Conservation (phyloP, 2,329 filamentous ascomycete species). For the Scedosporium boydii region DNA sequence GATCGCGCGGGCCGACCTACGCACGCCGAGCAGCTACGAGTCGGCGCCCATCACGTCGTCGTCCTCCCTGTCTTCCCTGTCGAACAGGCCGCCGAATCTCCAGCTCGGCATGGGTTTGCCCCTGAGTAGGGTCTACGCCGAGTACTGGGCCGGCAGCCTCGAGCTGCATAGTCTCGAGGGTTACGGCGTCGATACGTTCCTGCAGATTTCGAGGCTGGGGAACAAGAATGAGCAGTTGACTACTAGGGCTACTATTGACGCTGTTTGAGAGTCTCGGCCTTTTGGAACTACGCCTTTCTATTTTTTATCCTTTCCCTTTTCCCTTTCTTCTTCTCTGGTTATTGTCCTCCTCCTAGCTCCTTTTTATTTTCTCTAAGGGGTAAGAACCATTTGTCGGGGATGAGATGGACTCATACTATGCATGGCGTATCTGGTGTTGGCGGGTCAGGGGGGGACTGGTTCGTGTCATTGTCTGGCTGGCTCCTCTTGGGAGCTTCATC, state of each 20-base stretch:
- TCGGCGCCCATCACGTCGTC: constrained; percentile 19
- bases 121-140: constrained; percentile 87
- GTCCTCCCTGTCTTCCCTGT: constrained; percentile 58
- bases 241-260: constrained; percentile 67
- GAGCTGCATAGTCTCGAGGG: constrained; percentile 89
- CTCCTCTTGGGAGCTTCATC: not conserved
- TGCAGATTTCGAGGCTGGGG: constrained; percentile 91
- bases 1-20: constrained; percentile 29
- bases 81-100: constrained; percentile 74
- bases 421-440: not conserved
- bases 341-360: not conserved
- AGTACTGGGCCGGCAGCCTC: constrained; percentile 93
- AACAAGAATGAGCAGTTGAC: constrained; percentile 96
- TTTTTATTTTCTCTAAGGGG: no score
- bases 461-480: not conserved
- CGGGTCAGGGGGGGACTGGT: not conserved
- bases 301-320: not conserved
- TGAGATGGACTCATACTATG: not conserved
- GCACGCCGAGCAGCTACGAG: constrained; percentile 26
- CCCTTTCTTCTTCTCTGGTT: not conserved
- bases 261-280: constrained; percentile 39
- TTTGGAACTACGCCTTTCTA: not conserved
- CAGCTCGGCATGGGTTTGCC: constrained; percentile 88
- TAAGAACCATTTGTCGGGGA: not conserved
- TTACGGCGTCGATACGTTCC: constrained; percentile 89